Percentiles rank a stretch among this genome's conserved stretches.
phyloP scores from a whole-genome alignment of 495 filamentous ascomycete genomes.

The Tuber borchii region DNA sequence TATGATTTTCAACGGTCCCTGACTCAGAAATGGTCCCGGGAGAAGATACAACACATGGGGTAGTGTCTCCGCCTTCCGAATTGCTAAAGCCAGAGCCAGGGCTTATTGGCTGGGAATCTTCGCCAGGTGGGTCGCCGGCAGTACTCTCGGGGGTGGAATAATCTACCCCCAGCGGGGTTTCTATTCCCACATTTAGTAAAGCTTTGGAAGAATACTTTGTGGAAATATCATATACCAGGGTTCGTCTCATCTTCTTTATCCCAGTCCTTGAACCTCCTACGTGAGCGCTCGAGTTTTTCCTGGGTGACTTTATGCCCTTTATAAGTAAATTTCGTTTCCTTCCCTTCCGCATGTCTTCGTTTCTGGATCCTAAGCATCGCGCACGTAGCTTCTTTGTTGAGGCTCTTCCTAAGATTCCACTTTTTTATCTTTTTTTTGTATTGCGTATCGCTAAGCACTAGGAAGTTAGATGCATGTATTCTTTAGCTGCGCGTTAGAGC shows the following conservation, averaged over 20 bases:
- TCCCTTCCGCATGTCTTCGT: not conserved
- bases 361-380: conserved; percentile 13
- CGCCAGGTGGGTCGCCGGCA: not conserved
- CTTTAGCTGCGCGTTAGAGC: not conserved
- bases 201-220: not conserved
- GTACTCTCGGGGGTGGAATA: not conserved
- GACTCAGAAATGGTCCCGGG: not conserved
- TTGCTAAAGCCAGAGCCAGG: not conserved
- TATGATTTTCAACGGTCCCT: not conserved
- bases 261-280: conserved; percentile 4
- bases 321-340: conserved; percentile 12
- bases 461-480: not conserved
- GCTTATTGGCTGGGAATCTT: not conserved
- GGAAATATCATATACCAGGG: not conserved
- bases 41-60: not conserved
- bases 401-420: conserved; percentile 15
- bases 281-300: conserved; percentile 15
- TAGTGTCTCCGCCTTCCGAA: not conserved
- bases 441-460: conserved; percentile 15
- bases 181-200: not conserved
- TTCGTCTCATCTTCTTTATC: not conserved
- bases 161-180: not conserved
- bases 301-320: conserved; percentile 10
- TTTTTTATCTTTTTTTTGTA: conserved; percentile 16
- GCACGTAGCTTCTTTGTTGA: conserved; percentile 13